Conservation (phyloP, 1,284 basidiomycete species). For the Apiotrichum porosum region DNA sequence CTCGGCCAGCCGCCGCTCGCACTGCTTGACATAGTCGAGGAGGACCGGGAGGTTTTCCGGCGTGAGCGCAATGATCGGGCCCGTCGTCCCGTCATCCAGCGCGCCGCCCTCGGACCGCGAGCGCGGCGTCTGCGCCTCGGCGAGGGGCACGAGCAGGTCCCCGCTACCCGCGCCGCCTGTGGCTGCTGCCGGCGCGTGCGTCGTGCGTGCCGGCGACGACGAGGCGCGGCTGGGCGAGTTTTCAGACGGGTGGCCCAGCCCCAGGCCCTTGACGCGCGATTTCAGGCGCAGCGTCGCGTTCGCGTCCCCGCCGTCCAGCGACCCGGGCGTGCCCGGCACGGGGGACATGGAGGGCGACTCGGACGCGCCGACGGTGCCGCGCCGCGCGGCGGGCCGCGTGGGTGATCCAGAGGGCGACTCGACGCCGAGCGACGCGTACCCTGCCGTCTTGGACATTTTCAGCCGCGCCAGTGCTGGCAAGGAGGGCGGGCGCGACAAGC, state of each 20-base stretch:
- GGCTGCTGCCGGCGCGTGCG: not conserved
- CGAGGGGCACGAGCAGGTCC: not conserved
- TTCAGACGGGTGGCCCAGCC: constrained; percentile 15
- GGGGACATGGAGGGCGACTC: not conserved
- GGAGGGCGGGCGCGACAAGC: constrained; percentile 7
- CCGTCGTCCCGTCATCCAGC: constrained; percentile 3
- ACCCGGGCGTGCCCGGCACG: not conserved
- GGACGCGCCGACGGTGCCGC: not conserved
- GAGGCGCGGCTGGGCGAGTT: constrained; percentile 7
- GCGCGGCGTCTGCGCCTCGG: constrained; percentile 12
- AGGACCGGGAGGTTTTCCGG: constrained; percentile 42
- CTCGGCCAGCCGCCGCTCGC: constrained; percentile 35
- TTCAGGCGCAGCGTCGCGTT: constrained; percentile 13
- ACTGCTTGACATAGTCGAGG: constrained; percentile 39
- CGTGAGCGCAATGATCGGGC: constrained; percentile 31
- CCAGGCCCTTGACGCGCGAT: constrained; percentile 6
- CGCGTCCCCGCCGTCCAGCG: constrained; percentile 5
- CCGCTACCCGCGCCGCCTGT: not conserved
- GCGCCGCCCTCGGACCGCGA: constrained; percentile 9
- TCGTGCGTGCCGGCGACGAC: constrained; percentile 3
- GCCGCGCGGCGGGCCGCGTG: not conserved
- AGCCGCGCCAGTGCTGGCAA: constrained; percentile 12
- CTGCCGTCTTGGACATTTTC: not conserved
- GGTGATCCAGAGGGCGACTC: constrained; percentile 6
- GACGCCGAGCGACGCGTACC: constrained; percentile 6